These are phyloP conservation scores for Bathelium albidoporum DNA, from an alignment of 495 filamentous ascomycete species.

Conservation along the genomic window DNA sequence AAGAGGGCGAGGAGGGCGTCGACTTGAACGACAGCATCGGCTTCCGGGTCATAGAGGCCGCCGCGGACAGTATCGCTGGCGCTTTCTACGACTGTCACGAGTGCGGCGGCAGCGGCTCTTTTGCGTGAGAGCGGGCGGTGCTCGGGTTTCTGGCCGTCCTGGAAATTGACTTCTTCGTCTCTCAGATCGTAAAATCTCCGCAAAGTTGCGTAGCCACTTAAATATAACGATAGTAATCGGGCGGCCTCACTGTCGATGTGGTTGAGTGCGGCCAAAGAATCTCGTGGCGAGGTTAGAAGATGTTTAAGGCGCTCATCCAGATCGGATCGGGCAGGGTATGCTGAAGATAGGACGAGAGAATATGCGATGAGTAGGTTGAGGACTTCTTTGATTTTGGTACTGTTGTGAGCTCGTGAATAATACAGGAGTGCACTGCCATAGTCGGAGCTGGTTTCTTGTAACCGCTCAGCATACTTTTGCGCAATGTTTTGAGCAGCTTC, in stretches of 20 bases:
- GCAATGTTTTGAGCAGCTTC: slow-evolving; percentile 61
- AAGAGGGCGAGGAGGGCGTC: slow-evolving; percentile 75
- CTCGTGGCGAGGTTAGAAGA: slow-evolving; percentile 56
- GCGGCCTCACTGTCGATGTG: slow-evolving; percentile 65
- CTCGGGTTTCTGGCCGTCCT: slow-evolving; percentile 22
- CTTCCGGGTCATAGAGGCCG: slow-evolving; percentile 67
- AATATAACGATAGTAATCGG: slow-evolving; percentile 62
- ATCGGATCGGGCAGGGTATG: slow-evolving; percentile 56
- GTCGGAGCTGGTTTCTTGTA: slow-evolving; percentile 52
- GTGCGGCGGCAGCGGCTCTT: slow-evolving; percentile 33
- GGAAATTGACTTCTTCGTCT: slow-evolving; percentile 47
- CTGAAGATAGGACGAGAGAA: slow-evolving; percentile 70
- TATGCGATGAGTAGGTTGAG: slow-evolving; percentile 78
- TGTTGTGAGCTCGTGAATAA: slow-evolving; percentile 68
- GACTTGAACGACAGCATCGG: slow-evolving; percentile 71
- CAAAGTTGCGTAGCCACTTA: slow-evolving; percentile 84
- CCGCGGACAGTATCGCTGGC: slow-evolving; percentile 82
- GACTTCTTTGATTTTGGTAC: slow-evolving; percentile 66
- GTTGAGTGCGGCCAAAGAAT: slow-evolving; percentile 53
- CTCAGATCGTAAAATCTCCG: slow-evolving; percentile 79
- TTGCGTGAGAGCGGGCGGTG: slow-evolving; percentile 35
- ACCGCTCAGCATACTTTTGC: slow-evolving; percentile 66
- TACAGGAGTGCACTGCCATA: slow-evolving; percentile 78
- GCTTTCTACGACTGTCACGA: slow-evolving; percentile 69
- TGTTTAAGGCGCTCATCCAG: slow-evolving; percentile 57